Base-by-base conservation (phyloP, 192 early-diverging fungal species). In the Podila minutissima region DNA sequence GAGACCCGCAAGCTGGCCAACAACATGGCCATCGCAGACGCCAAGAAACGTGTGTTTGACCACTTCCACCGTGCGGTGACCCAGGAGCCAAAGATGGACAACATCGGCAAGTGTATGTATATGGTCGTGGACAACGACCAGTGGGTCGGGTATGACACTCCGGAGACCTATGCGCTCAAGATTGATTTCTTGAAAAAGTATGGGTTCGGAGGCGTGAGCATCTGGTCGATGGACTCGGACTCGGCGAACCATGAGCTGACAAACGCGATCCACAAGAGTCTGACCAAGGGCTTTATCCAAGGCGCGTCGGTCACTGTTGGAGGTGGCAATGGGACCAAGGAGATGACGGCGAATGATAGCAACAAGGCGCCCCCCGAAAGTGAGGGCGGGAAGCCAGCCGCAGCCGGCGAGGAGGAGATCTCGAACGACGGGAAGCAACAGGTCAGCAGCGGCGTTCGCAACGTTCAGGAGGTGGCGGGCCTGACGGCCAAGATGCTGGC, bases 201-300 rank as follows among this genome's bases (percentile, higher is more conserved):
- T 17, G 76, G 76, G 1, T 81, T 73, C 62, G 76, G 76, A 59
- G 76, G 76, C 10, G 70, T 81, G 17, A 81, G 76, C 41, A 81
- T 81, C 33, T 81, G 76, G 76, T 81, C 76, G 41, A 81, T 81
- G 76, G 76, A 81, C 55, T 81, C 76, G 26, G 76, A 81, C 20
- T 59, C 66, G 8, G 48, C 66, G 31, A 59, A 64, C 61, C 76
- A 81, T 26, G 76, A 72, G 46, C 32, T 81, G 53, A 81, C 76
- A 3, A 58, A 11, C 11, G 72, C 76, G 20, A 73, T 81, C 48
- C 71, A 81, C 50, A 32, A 50, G 33, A 41, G 55, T 2, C 35
- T 77, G 63, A 13, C 59, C 10, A 37, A 65, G 31, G 50, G 53
- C 29, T 60, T 66, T 46, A 57, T 69, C 8, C 74, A 76, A 8